Evolutionary conservation across 2,329 filamentous ascomycete genomes (phyloP).

Genomic region (Calonectria henricotiae): DNA sequence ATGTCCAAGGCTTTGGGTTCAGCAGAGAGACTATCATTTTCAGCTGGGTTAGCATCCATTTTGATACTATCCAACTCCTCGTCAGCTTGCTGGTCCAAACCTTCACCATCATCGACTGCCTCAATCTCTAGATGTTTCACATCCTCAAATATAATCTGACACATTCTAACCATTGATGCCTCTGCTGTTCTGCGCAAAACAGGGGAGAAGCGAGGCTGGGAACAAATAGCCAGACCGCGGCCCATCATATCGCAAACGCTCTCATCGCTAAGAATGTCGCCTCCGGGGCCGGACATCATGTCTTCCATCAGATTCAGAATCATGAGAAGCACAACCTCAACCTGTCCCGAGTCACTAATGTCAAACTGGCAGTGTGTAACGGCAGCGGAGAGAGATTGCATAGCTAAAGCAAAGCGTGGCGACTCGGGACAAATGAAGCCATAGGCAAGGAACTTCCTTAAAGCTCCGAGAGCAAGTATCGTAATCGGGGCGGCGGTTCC

Average conservation of each 20-base stretch:
- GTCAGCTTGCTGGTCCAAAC: conserved; percentile 77
- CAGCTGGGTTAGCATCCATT: conserved; percentile 69
- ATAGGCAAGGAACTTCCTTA: conserved; percentile 97
- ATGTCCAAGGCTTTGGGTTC: conserved; percentile 44
- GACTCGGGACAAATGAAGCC: conserved; percentile 89
- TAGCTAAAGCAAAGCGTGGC: conserved; percentile 89
- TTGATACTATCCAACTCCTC: conserved; percentile 83
- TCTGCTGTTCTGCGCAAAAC: conserved; percentile 92
- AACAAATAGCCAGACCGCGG: conserved; percentile 96
- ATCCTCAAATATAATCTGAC: conserved; percentile 96
- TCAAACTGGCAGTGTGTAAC: conserved; percentile 99
- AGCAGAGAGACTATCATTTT: conserved; percentile 44
- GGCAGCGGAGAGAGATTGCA: conserved; percentile 94
- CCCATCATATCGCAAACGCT: conserved; percentile 99
- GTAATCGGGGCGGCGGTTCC: conserved; percentile 97
- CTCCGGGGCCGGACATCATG: conserved; percentile 95
- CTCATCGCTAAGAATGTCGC: conserved; percentile 95
- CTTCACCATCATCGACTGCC: conserved; percentile 77
- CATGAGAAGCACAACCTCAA: conserved; percentile 94
- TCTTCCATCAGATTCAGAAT: conserved; percentile 98
- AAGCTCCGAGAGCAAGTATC: conserved; percentile 91
- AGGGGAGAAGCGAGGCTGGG: conserved; percentile 91
- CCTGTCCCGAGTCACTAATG: conserved; percentile 93
- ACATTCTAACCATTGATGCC: conserved; percentile 99
- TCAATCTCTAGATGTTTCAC: conserved; percentile 87